These are phyloP conservation scores for Coemansia sp. DNA, from an alignment of 192 early-diverging fungal species.

Conservation along the genomic window DNA sequence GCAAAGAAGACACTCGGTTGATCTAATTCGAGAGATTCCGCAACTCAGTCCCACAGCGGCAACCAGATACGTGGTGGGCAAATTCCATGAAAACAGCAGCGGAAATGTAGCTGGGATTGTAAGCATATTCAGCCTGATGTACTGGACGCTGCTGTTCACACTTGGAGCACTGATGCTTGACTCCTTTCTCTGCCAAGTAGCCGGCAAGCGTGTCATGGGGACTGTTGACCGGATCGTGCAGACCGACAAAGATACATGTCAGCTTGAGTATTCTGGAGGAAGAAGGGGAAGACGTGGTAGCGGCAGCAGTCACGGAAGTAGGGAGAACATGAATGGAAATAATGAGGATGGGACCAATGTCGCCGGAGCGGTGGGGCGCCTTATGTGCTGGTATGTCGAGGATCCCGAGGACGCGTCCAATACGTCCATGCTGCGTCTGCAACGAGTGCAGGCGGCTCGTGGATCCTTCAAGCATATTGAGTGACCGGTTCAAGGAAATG, in stretches of 20 bases:
- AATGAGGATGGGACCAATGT: slow-evolving; percentile 4
- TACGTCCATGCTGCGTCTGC: slow-evolving; percentile 11
- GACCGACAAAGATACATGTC: slow-evolving; percentile 5
- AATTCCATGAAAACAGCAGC: background rate
- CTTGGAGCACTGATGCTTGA: slow-evolving; percentile 55
- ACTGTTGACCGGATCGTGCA: slow-evolving; percentile 47
- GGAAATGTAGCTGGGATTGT: slow-evolving; percentile 23
- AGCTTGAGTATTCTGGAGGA: background rate
- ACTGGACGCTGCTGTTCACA: slow-evolving; percentile 56
- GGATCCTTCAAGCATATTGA: slow-evolving; percentile 36
- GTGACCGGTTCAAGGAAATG: background rate
- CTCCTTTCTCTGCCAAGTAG: slow-evolving; percentile 54
- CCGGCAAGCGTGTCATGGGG: slow-evolving; percentile 55
- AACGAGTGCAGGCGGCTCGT: slow-evolving; percentile 25
- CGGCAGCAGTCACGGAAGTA: background rate
- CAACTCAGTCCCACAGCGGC: background rate
- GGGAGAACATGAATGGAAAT: background rate
- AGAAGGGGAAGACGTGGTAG: background rate
- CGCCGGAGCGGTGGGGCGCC: slow-evolving; percentile 30
- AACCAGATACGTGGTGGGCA: background rate
- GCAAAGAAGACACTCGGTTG: background rate
- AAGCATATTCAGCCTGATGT: slow-evolving; percentile 42
- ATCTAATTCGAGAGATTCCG: background rate
- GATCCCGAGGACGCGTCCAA: slow-evolving; percentile 17
- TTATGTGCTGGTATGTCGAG: slow-evolving; percentile 54